phyloP scores from a whole-genome alignment of 1,284 basidiomycete species.

The Chalciporus piperatoides region DNA sequence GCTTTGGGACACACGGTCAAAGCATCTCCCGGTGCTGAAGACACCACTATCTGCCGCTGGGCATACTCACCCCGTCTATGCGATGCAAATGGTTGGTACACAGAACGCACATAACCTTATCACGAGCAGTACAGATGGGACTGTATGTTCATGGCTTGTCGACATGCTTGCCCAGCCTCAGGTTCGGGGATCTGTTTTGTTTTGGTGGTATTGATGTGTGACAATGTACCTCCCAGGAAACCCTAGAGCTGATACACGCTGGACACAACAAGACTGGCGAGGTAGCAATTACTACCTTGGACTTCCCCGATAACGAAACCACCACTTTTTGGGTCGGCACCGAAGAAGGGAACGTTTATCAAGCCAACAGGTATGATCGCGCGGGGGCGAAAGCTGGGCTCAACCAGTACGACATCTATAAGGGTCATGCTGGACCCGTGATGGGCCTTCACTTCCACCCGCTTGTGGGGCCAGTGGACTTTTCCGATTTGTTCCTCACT shows the following conservation, averaged over 20 bases:
- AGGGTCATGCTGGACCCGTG: constrained; percentile 89
- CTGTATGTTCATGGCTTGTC: constrained; percentile 95
- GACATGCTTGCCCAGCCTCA: constrained; percentile 98
- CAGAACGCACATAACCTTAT: constrained; percentile 98
- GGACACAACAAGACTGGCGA: constrained; percentile 94
- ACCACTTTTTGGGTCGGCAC: constrained; percentile 96
- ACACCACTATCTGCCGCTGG: constrained; percentile 93
- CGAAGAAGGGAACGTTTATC: constrained; percentile 95
- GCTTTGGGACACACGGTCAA: constrained; percentile 98
- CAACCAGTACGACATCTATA: constrained; percentile 88
- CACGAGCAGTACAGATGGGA: constrained; percentile 93
- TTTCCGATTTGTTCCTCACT: constrained; percentile 92
- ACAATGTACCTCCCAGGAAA: constrained; percentile 60
- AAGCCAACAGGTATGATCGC: constrained; percentile 93
- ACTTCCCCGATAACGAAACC: constrained; percentile 93
- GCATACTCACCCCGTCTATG: constrained; percentile 98
- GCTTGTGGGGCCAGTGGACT: constrained; percentile 84
- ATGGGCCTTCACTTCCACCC: constrained; percentile 96
- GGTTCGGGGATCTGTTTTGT: constrained; percentile 38
- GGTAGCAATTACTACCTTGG: constrained; percentile 88
- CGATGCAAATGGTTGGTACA: constrained; percentile 95
- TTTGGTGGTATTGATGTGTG: neutral
- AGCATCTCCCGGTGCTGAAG: constrained; percentile 93
- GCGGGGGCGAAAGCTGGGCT: constrained; percentile 95
- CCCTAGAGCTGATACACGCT: constrained; percentile 79